phyloP scores from a whole-genome alignment of 495 filamentous ascomycete genomes.

The Annulohypoxylon nitens region DNA sequence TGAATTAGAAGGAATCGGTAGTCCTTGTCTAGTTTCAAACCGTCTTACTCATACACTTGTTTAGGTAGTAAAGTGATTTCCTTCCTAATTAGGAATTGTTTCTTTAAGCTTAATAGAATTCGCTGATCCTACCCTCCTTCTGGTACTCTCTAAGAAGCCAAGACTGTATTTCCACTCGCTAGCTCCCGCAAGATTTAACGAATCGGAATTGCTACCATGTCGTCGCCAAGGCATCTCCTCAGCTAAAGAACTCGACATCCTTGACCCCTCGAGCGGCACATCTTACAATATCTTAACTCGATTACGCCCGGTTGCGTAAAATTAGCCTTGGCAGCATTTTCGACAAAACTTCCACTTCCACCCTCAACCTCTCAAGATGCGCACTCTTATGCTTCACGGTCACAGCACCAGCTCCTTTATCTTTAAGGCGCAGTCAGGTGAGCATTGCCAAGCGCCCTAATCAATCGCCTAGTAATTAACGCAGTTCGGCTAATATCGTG shows the following conservation, averaged over 20 bases:
- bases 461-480: background rate
- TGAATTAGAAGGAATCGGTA: conserved; percentile 3
- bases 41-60: conserved; percentile 15
- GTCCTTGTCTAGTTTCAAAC: background rate
- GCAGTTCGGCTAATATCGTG: background rate
- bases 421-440: conserved; percentile 13
- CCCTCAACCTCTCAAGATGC: conserved; percentile 7
- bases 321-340: conserved; percentile 9
- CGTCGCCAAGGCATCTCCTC: conserved; percentile 12
- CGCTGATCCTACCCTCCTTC: conserved; percentile 5
- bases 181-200: conserved; percentile 18
- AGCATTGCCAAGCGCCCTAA: background rate
- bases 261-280: conserved; percentile 8
- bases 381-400: conserved; percentile 19
- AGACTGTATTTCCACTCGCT: conserved; percentile 16
- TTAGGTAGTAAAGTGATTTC: conserved; percentile 8
- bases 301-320: background rate
- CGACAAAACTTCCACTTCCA: conserved; percentile 1
- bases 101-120: conserved; percentile 3
- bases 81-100: conserved; percentile 17
- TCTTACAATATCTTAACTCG: conserved; percentile 15
- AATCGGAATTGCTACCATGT: conserved; percentile 16
- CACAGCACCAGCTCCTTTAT: conserved; percentile 19
- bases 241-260: background rate
- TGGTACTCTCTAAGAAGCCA: conserved; percentile 13